Evolutionary conservation across 2,329 filamentous ascomycete genomes (phyloP), one percentile per base, ranked within the genome.

Genomic region (Clonostachys solani): DNA sequence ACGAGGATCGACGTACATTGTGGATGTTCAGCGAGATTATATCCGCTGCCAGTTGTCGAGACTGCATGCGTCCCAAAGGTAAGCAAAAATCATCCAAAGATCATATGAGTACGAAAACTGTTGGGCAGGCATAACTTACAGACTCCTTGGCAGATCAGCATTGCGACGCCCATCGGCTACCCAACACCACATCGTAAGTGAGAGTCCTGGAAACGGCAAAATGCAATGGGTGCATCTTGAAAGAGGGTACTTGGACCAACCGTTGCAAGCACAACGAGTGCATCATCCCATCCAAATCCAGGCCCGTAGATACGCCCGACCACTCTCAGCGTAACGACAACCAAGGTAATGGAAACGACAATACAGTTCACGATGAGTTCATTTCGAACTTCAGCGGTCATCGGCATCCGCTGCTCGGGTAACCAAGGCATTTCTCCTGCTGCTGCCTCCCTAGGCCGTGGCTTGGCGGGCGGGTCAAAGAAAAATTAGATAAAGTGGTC

Each of bases 231-330:
- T 37, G 12, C 35, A 37, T 18, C 5, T 15, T 41, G 2, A 10
- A 10, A n/a, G 5, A 6, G 19, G 10, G 6, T 8, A 18, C 10
- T 12, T 9, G 9, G 13, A 56, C 56, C 6, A 49, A 60, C 58
- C 49, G 51, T 54, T 13, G 54, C 49, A 10, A 61, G 42, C 13
- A 66, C 49, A 19, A 65, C 56, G 10, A 65, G 49, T 5, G 42
- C 49, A 52, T 66, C 63, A 46, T 66, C 63, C 56, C 54, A 60
- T 19, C 63, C 62, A 12, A 66, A 48, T 1, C 63, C 63, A 7
- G 63, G 60, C 2, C 63, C 63, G 7, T 47, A 52, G 9, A 61
- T n/a, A 19, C 63, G 58, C 5, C 58, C 60, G 0, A 55, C 16
- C 4, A 64, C 52, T 45, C 63, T 50, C 33, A 64, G 44, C 10